Evolutionary conservation across 2,329 filamentous ascomycete species (phyloP).

Genomic region (Botrytis hyacinthi): DNA sequence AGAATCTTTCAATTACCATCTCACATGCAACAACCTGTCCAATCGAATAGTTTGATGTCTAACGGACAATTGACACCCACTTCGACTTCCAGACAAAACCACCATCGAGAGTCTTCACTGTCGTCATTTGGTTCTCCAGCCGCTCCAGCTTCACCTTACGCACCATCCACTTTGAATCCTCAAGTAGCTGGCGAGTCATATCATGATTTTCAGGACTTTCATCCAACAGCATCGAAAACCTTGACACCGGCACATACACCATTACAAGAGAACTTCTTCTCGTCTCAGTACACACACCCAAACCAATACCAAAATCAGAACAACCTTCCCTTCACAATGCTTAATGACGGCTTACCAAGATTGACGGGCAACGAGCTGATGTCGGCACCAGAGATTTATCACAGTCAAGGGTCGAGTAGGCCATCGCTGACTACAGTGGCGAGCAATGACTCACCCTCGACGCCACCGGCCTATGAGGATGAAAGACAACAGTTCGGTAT

Average conservation of each 20-base stretch:
- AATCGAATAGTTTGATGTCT: slow-evolving; percentile 33
- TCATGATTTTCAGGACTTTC: slow-evolving; percentile 42
- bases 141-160: slow-evolving; percentile 59
- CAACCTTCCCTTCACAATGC: slow-evolving; percentile 32
- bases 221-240: slow-evolving; percentile 36
- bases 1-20: slow-evolving; percentile 24
- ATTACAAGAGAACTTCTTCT: slow-evolving; percentile 35
- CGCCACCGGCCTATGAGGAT: slow-evolving; percentile 51
- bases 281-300: slow-evolving; percentile 41
- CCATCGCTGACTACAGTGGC: slow-evolving; percentile 57
- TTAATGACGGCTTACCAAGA: slow-evolving; percentile 31
- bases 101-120: slow-evolving; percentile 60
- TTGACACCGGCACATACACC: slow-evolving; percentile 39
- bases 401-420: slow-evolving; percentile 22
- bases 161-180: slow-evolving; percentile 54
- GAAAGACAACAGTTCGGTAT: slow-evolving; percentile 57
- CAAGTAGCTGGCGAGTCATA: slow-evolving; percentile 53
- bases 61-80: slow-evolving; percentile 39
- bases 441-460: slow-evolving; percentile 61
- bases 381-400: slow-evolving; percentile 29
- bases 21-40: slow-evolving; percentile 37
- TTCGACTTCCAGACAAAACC: slow-evolving; percentile 38
- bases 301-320: slow-evolving; percentile 37
- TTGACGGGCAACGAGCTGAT: slow-evolving; percentile 33
- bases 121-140: slow-evolving; percentile 57